Base-by-base conservation (phyloP, 805 yeast genomes). In the Saccharomycopsis sp. region DNA sequence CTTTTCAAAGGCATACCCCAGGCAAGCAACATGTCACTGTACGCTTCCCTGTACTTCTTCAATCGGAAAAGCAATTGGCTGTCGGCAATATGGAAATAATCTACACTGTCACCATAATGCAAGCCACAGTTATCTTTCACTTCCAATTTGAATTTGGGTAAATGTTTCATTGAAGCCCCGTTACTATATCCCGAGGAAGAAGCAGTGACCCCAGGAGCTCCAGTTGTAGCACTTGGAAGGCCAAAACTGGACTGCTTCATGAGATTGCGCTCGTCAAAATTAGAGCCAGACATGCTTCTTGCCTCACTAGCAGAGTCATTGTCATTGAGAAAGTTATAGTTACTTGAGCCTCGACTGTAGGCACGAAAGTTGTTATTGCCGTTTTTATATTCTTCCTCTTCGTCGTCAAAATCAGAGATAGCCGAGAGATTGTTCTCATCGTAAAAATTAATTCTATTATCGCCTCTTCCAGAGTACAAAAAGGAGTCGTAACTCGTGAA, bases 1-100 rank as follows among this genome's bases (percentile, higher is more conserved):
- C 97, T 71, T 62, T 85, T 82, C n/a, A 87, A 78, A 0, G 91
- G 87, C 18, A 91, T 74, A 0, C 94, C 95, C 97, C 97, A 92
- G 37, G 79, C 70, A 65, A 80, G 88, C 14, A 91, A 73, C 66
- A 91, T 77, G 18, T 85, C 80, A 0, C 97, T 91, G 68, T 92
- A 91, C 63, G 84, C 85, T 20, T 79, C 76, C 46, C 97, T 69
- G 66, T 60, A 60, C 41, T 60, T 60, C 12, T 51, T 50, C 9
- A 60, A 48, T n/a, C 63, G 51, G 12, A 21, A 24, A 16, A 56
- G 40, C 2, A 60, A 41, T 34, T 24, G 29, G 12, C 15, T n/a
- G 34, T 53, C 59, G 50, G 50, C 53, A 3, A 41, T 18, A 24
- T 37, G 41, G 14, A 14, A 37, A 20, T 20, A 34, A 16, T 34